Evolutionary conservation across 306 rosid genomes (phyloP).

Genomic region (Vicia sativa): DNA sequence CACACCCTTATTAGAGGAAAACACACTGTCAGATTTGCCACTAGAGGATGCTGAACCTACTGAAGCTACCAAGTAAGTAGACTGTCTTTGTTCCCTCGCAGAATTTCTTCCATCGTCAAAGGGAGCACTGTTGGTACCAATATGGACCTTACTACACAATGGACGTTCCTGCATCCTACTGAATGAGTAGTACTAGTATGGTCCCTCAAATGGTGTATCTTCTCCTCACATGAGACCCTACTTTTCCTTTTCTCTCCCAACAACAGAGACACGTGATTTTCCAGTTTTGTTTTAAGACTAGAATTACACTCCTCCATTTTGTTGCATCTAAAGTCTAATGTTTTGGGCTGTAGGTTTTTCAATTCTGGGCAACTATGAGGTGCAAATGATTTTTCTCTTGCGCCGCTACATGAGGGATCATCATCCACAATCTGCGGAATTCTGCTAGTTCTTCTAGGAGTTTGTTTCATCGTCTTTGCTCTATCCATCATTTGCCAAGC

Average conservation of each 20-base stretch:
- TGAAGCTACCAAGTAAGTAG: slow-evolving; percentile 36
- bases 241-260: slow-evolving; percentile 38
- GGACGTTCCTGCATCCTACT: slow-evolving; percentile 40
- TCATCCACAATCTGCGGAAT: slow-evolving; percentile 38
- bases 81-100: slow-evolving; percentile 32
- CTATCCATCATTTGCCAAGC: slow-evolving; percentile 86
- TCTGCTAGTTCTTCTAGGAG: slow-evolving; percentile 37
- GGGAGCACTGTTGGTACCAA: slow-evolving; percentile 30
- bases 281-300: slow-evolving; percentile 28
- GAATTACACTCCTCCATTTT: slow-evolving; percentile 37
- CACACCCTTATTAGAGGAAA: slow-evolving; percentile 34
- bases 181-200: slow-evolving; percentile 32
- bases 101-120: slow-evolving; percentile 22
- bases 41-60: slow-evolving; percentile 41
- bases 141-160: slow-evolving; percentile 16
- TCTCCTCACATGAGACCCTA: slow-evolving; percentile 40
- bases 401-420: slow-evolving; percentile 39
- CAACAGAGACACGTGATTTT: slow-evolving; percentile 20
- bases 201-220: slow-evolving; percentile 33
- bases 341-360: slow-evolving; percentile 38
- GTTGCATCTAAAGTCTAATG: slow-evolving; percentile 20
- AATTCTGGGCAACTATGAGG: slow-evolving; percentile 20
- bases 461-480: slow-evolving; percentile 48
- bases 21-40: too few relatives aligned
- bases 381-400: slow-evolving; percentile 37